Percentiles rank a stretch among this genome's conserved stretches.
phyloP scores from a whole-genome alignment of 2,329 filamentous ascomycete genomes.

The Tolypocladium guangdongense region DNA sequence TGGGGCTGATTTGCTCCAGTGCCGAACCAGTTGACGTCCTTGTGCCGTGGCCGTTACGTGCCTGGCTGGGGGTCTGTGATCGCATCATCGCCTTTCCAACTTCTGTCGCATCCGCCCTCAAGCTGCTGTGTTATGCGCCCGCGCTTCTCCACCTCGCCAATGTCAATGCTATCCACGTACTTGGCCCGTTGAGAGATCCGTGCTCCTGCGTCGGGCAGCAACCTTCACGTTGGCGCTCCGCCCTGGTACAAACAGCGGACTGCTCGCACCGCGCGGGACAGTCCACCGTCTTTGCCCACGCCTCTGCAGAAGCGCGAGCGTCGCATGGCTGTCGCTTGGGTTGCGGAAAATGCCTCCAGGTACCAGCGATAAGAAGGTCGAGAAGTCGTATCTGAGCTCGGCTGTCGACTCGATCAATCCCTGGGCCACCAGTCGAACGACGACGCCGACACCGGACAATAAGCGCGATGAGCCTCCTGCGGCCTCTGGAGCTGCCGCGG shows the following conservation, averaged over 20 bases:
- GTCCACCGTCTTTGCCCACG: background rate
- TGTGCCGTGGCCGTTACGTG: background rate
- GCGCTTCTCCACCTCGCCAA: background rate
- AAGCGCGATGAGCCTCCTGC: conserved; percentile 13
- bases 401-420: conserved; percentile 53
- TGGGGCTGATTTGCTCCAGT: no score
- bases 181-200: background rate
- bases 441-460: conserved; percentile 35
- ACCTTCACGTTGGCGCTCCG: conserved; percentile 5
- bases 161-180: background rate
- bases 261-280: background rate
- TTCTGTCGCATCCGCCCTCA: background rate
- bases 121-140: background rate
- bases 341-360: conserved; percentile 24
- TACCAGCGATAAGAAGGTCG: conserved; percentile 35
- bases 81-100: background rate
- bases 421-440: conserved; percentile 40
- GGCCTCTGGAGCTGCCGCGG: conserved; percentile 16
- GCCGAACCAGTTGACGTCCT: background rate
- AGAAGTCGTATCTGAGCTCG: conserved; percentile 49
- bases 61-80: background rate
- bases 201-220: background rate
- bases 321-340: conserved; percentile 9
- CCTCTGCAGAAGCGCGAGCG: background rate
- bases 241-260: background rate